Percentiles rank a stretch among this genome's conserved stretches.
Conservation (phyloP, 805 yeast species). For the Nakazawaea pomicola region DNA sequence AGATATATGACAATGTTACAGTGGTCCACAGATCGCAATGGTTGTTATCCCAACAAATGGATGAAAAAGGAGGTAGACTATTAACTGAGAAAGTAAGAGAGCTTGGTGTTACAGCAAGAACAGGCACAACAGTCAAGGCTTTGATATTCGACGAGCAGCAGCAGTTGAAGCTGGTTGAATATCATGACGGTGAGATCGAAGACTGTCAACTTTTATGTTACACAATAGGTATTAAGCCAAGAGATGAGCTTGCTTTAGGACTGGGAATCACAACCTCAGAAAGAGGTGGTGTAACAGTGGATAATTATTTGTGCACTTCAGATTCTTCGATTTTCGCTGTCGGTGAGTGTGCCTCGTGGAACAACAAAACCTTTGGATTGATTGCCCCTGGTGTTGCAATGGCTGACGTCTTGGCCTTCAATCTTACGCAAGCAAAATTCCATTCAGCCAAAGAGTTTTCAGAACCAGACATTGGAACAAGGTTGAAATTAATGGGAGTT, state of each 20-base stretch:
- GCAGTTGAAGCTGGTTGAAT: slow-evolving; percentile 21
- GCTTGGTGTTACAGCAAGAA: slow-evolving; percentile 48
- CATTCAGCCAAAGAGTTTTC: slow-evolving; percentile 24
- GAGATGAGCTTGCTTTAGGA: slow-evolving; percentile 27
- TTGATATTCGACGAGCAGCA: slow-evolving; percentile 30
- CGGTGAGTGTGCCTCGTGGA: slow-evolving; percentile 35
- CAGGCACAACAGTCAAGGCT: slow-evolving; percentile 44
- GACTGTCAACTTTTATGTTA: slow-evolving; percentile 29
- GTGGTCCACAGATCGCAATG: slow-evolving; percentile 29
- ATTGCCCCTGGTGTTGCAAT: slow-evolving; percentile 35
- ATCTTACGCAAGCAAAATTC: slow-evolving; percentile 29
- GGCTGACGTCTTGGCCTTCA: slow-evolving; percentile 32
- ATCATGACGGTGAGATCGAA: slow-evolving; percentile 24
- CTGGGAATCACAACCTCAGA: slow-evolving; percentile 20
- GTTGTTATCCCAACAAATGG: slow-evolving; percentile 31
- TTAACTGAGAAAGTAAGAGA: slow-evolving; percentile 42
- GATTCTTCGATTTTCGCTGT: slow-evolving; percentile 26
- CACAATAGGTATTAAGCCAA: slow-evolving; percentile 31
- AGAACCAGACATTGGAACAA: slow-evolving; percentile 31
- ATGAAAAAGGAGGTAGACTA: slow-evolving; percentile 28
- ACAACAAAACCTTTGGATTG: slow-evolving; percentile 28
- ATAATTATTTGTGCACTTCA: slow-evolving; percentile 24
- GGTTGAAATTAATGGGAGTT: slow-evolving; percentile 32
- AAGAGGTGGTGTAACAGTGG: slow-evolving; percentile 27
- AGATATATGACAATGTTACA: slow-evolving; percentile 23